These are phyloP conservation scores for Leishmania guyanensis DNA, from an alignment of 208 protist genomes.

Conservation along the genomic window DNA sequence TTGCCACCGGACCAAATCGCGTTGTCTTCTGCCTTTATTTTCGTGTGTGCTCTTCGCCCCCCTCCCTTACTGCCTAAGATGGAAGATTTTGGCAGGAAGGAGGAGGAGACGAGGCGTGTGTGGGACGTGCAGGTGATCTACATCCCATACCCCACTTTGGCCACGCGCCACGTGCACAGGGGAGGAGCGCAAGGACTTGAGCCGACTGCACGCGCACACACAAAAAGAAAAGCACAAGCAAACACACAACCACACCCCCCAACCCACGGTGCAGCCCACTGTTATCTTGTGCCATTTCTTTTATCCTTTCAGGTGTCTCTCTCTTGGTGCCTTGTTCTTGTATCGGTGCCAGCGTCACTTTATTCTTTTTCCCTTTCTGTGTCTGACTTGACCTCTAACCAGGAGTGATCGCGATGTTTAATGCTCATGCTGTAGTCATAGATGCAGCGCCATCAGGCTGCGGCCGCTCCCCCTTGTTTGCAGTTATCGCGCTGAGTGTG, in stretches of 20 bases:
- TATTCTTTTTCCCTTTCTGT: background rate
- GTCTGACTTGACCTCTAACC: background rate
- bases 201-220: no score
- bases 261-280: background rate
- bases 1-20: no score
- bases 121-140: no score
- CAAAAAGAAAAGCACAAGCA: background rate
- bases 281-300: background rate
- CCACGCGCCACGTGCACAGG: no score
- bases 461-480: background rate
- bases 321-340: background rate
- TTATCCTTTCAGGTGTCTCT: background rate
- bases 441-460: background rate
- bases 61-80: background rate
- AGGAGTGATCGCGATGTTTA: background rate
- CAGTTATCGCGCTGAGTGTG: background rate
- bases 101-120: background rate
- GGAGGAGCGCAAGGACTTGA: no score
- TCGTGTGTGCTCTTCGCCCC: background rate
- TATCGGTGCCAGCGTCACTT: background rate
- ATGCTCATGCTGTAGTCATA: background rate
- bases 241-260: background rate
- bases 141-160: no score
- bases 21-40: background rate
- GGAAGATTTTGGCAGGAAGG: background rate